A percentile compares a stretch with the other conserved stretches of the same genome.
Evolutionary conservation across 108 stramenopile genomes (phyloP).

Genomic region (Seminavis robusta): DNA sequence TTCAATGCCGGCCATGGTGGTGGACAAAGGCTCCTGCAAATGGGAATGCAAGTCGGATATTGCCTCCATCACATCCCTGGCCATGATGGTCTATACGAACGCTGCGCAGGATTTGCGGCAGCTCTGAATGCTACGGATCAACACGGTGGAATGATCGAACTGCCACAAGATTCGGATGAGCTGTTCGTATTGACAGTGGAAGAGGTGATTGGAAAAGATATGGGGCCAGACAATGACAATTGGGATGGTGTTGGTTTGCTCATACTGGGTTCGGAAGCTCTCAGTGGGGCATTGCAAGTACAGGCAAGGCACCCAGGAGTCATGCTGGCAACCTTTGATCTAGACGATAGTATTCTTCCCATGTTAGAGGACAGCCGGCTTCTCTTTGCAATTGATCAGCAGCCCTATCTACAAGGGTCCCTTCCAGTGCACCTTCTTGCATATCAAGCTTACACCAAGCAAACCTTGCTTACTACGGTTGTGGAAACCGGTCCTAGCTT

Average conservation of each 20-base stretch:
- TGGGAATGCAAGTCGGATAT: too few species aligned
- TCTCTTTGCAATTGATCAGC: too few species aligned
- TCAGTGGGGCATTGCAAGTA: too few species aligned
- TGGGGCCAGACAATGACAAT: neutral
- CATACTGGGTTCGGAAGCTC: too few species aligned
- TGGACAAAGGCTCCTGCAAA: neutral
- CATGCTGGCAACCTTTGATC: too few species aligned
- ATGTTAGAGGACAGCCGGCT: too few species aligned
- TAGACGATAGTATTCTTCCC: too few species aligned
- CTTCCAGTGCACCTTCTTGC: neutral
- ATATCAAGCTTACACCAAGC: neutral
- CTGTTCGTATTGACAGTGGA: constrained; percentile 11
- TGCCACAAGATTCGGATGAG: constrained; percentile 19
- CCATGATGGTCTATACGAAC: constrained; percentile 12
- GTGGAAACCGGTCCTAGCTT: constrained; percentile 7
- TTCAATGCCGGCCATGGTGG: constrained; percentile 5
- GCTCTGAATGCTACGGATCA: constrained; percentile 5
- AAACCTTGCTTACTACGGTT: neutral
- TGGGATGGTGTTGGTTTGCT: neutral
- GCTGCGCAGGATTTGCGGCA: constrained; percentile 26
- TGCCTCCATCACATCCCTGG: constrained; percentile 20
- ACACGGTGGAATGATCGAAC: too few species aligned
- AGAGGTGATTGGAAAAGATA: constrained; percentile 10
- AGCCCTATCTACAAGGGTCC: too few species aligned
- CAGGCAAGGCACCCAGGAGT: too few species aligned